phyloP scores from a whole-genome alignment of 23 red algal genomes.

The Gracilariopsis chorda region DNA sequence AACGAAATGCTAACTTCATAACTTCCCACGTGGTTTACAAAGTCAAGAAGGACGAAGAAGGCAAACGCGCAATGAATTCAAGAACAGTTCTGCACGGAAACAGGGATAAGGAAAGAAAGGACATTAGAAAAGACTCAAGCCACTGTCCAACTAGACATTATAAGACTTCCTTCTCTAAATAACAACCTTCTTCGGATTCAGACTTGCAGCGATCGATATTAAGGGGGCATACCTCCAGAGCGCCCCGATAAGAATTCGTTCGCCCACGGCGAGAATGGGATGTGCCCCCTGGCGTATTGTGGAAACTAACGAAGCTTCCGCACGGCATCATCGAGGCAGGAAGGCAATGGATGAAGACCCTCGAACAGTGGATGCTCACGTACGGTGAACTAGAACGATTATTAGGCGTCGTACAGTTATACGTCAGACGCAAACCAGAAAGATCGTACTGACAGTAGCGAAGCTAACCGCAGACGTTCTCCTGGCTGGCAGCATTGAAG shows the following conservation, averaged over 20 bases:
- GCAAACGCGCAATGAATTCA: background rate
- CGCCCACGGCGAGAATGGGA: conserved; percentile 4
- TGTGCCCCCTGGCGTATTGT: background rate
- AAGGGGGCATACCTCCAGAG: conserved; percentile 22
- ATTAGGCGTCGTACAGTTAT: background rate
- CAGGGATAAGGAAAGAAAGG: background rate
- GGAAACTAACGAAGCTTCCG: background rate
- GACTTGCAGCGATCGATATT: background rate
- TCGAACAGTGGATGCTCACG: conserved; percentile 9
- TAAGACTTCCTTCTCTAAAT: background rate
- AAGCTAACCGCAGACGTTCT: conserved; percentile 1
- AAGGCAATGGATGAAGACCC: background rate
- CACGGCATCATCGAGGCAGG: conserved; percentile 8
- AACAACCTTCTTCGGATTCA: background rate
- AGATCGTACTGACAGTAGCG: background rate
- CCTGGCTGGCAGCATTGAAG: background rate
- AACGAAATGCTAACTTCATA: background rate
- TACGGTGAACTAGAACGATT: background rate
- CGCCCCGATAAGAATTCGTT: background rate
- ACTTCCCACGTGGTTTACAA: conserved; percentile 12
- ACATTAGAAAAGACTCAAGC: conserved; percentile 4
- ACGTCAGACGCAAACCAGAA: background rate
- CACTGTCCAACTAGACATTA: background rate
- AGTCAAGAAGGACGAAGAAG: conserved; percentile 5
- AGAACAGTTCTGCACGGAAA: conserved; percentile 10